These are phyloP conservation scores for Trichoderma sp. DNA, from an alignment of 2,329 filamentous ascomycete genomes.

Conservation along the genomic window DNA sequence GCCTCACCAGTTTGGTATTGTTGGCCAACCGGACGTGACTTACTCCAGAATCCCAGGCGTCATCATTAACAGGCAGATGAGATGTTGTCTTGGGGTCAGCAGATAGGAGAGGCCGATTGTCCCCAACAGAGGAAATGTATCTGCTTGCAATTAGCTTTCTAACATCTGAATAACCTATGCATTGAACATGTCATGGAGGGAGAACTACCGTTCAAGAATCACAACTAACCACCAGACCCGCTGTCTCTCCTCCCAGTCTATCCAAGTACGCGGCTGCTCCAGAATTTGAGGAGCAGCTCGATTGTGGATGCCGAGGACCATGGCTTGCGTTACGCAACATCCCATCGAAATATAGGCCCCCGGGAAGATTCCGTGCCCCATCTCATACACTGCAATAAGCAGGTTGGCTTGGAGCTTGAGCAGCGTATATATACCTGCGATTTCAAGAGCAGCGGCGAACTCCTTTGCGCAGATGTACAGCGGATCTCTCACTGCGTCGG, in stretches of 20 bases:
- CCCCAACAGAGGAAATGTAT: conserved; percentile 25
- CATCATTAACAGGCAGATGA: conserved; percentile 29
- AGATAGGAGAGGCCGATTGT: conserved; percentile 25
- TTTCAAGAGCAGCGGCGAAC: conserved; percentile 23
- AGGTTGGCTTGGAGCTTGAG: conserved; percentile 29
- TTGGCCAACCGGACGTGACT: neutral
- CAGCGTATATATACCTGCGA: conserved; percentile 25
- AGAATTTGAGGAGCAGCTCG: conserved; percentile 27
- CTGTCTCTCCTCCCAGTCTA: conserved; percentile 32
- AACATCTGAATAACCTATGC: neutral
- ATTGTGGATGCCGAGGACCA: conserved; percentile 19
- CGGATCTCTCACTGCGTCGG: conserved; percentile 7
- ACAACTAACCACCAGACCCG: conserved; percentile 35
- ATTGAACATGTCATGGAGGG: neutral
- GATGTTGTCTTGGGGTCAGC: conserved; percentile 29
- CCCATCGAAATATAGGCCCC: conserved; percentile 32
- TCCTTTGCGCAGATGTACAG: conserved; percentile 22
- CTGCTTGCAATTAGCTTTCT: conserved; percentile 13
- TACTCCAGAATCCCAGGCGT: conserved; percentile 26
- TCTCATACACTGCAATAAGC: conserved; percentile 33
- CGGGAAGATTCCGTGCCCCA: conserved; percentile 35
- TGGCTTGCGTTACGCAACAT: conserved; percentile 27
- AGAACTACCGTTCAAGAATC: conserved; percentile 32
- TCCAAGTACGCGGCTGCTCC: conserved; percentile 28
- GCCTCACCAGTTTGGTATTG: neutral